These are phyloP conservation scores for Chenopodium quinoa DNA, from an alignment of 148 eudicot species.

Conservation along the genomic window DNA sequence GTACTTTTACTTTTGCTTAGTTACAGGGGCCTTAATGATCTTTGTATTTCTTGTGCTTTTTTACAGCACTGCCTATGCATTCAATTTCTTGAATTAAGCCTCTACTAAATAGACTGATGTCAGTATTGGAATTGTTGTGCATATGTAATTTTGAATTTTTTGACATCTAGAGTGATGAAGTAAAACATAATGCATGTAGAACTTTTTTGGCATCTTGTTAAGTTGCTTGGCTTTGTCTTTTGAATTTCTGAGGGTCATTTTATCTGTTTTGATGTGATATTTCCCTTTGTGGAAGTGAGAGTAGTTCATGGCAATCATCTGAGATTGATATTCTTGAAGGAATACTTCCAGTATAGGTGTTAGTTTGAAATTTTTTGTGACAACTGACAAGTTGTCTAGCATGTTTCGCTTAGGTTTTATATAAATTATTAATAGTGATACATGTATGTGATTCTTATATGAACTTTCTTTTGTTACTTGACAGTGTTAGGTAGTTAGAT, in stretches of 20 bases:
- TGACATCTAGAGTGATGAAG: too few relatives aligned
- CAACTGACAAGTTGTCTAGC: too few relatives aligned
- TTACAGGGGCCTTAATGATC: neutral
- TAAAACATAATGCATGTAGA: neutral
- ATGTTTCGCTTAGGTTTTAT: too few relatives aligned
- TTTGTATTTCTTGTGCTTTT: too few relatives aligned
- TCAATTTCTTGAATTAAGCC: too few relatives aligned
- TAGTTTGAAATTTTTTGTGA: too few relatives aligned
- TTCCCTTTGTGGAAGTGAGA: neutral
- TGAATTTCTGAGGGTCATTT: neutral
- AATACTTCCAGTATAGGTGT: too few relatives aligned
- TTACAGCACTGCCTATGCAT: neutral
- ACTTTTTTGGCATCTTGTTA: neutral
- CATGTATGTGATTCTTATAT: neutral
- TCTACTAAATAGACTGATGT: too few relatives aligned
- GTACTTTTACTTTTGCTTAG: neutral
- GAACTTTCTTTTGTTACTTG: neutral
- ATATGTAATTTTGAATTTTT: too few relatives aligned
- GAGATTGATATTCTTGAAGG: too few relatives aligned
- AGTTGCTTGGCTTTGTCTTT: neutral
- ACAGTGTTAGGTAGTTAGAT: slow-evolving; percentile 22
- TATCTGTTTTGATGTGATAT: neutral
- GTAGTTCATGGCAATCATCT: too few relatives aligned
- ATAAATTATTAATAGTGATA: neutral
- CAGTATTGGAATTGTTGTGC: too few relatives aligned